These are phyloP conservation scores for Candida stauntonica DNA, from an alignment of 805 yeast genomes.

Conservation along the genomic window DNA sequence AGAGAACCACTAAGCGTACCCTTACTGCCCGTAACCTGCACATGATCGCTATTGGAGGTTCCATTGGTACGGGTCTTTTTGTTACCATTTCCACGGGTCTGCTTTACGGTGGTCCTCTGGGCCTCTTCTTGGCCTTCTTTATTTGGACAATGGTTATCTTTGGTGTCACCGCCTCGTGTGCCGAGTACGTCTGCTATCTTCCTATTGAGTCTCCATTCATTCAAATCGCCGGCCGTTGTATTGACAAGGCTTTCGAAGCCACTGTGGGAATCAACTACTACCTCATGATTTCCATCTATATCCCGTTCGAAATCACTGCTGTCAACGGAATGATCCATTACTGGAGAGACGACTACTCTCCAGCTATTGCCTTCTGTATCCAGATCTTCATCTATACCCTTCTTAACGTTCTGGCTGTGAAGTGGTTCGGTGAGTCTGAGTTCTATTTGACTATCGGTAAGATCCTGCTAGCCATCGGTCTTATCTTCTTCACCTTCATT, in stretches of 20 bases:
- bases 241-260: conserved; percentile 64
- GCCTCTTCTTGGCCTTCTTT: conserved; percentile 51
- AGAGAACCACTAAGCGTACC: conserved; percentile 31
- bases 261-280: conserved; percentile 62
- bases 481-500: conserved; percentile 66
- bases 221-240: conserved; percentile 57
- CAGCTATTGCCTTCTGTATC: conserved; percentile 63
- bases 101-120: conserved; percentile 51
- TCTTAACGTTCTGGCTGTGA: conserved; percentile 70
- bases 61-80: conserved; percentile 62
- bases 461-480: conserved; percentile 68
- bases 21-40: conserved; percentile 51
- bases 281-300: conserved; percentile 51
- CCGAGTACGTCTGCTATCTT: conserved; percentile 59
- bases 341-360: conserved; percentile 73
- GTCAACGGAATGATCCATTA: conserved; percentile 58
- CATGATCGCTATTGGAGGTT: conserved; percentile 62
- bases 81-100: conserved; percentile 54
- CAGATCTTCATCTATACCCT: conserved; percentile 60
- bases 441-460: conserved; percentile 73
- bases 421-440: conserved; percentile 75
- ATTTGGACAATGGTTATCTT: conserved; percentile 63
- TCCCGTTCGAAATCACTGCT: conserved; percentile 64
- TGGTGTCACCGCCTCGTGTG: conserved; percentile 52
- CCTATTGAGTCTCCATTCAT: conserved; percentile 63